Percentiles rank a stretch among this genome's conserved stretches.
Evolutionary conservation across 106 monocot species (phyloP).

Genomic region (Dendrobium catenatum): DNA sequence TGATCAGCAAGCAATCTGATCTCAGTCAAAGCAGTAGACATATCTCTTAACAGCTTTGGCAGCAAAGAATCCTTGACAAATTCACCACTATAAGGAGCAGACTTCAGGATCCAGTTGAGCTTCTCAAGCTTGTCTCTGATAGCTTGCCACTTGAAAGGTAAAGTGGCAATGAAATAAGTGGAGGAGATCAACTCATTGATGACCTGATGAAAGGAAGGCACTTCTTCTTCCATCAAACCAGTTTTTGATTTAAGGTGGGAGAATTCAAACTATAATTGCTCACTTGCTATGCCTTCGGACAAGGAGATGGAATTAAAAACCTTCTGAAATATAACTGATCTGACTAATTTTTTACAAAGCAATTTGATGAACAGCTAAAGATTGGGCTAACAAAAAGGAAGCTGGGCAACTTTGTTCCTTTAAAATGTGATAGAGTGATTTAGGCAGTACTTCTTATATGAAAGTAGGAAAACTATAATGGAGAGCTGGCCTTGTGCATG

Average conservation of each 20-base stretch:
- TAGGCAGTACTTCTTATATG: neutral
- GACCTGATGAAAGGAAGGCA: neutral
- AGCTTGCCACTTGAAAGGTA: constrained; percentile 54
- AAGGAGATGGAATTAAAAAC: neutral
- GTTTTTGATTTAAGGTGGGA: neutral
- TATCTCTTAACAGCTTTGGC: constrained; percentile 11
- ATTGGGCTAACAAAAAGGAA: neutral
- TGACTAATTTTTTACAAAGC: neutral
- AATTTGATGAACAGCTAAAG: too few relatives aligned
- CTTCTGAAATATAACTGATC: neutral
- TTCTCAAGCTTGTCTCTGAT: constrained; percentile 42
- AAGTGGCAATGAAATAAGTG: constrained; percentile 22
- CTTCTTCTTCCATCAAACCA: constrained; percentile 13
- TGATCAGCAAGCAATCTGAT: constrained; percentile 17
- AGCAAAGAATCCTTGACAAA: constrained; percentile 15
- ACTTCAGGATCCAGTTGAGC: constrained; percentile 29
- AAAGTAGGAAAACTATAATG: constrained; percentile 3
- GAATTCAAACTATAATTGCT: neutral
- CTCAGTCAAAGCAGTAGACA: constrained; percentile 24
- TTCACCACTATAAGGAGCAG: neutral
- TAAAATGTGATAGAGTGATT: too few relatives aligned
- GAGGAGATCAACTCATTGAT: constrained; percentile 34
- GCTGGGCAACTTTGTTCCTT: neutral
- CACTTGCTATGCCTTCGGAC: too few relatives aligned
- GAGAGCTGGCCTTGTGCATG: neutral